phyloP scores from a whole-genome alignment of 768 basidiomycete genomes.

The Termitomyces sp. region DNA sequence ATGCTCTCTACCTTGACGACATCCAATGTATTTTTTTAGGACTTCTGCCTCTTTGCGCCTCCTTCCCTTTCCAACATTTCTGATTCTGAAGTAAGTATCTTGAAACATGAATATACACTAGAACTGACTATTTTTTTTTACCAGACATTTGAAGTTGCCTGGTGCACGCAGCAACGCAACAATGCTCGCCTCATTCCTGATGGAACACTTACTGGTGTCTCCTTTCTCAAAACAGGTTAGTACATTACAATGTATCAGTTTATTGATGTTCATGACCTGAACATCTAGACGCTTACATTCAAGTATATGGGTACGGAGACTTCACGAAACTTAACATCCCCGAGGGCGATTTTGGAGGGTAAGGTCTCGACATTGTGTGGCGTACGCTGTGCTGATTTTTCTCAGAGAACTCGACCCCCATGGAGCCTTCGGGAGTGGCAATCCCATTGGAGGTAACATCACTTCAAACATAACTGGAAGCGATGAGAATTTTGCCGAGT shows the following conservation, averaged over 20 bases:
- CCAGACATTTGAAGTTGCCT: slow-evolving; percentile 41
- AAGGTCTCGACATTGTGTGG: background rate
- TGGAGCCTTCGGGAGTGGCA: slow-evolving; percentile 37
- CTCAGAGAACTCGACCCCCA: slow-evolving; percentile 42
- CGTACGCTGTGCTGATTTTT: background rate
- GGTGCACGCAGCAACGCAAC: slow-evolving; percentile 43
- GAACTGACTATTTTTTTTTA: background rate
- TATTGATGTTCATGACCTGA: background rate
- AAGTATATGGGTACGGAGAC: slow-evolving; percentile 41
- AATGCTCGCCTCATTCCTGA: slow-evolving; percentile 45
- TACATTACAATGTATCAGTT: background rate
- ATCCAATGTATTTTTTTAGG: slow-evolving; percentile 18
- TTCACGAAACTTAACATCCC: slow-evolving; percentile 39
- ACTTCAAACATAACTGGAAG: slow-evolving; percentile 38
- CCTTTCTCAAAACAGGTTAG: slow-evolving; percentile 38
- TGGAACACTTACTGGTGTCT: slow-evolving; percentile 37
- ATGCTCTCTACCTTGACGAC: background rate
- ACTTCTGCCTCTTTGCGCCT: slow-evolving; percentile 44
- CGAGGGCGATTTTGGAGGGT: slow-evolving; percentile 39
- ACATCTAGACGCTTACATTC: slow-evolving; percentile 35
- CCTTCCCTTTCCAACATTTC: slow-evolving; percentile 29
- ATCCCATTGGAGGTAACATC: slow-evolving; percentile 44
- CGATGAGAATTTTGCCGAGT: slow-evolving; percentile 37
- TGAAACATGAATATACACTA: background rate
- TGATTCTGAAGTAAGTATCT: slow-evolving; percentile 33